phyloP scores from a whole-genome alignment of 306 rosid genomes.

The Urtica urens region DNA sequence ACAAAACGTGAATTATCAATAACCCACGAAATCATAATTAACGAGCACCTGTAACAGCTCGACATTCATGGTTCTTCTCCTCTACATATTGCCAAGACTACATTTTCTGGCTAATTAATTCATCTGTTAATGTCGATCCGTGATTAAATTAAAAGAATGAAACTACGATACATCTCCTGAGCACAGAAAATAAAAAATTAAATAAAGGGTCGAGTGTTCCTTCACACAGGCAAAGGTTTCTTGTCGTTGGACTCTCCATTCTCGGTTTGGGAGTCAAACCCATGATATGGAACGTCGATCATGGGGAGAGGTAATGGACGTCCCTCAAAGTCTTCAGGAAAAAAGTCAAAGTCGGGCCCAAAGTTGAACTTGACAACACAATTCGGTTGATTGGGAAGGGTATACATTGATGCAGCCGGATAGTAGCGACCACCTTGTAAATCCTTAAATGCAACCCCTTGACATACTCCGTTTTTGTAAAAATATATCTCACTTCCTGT shows the following conservation, averaged over 20 bases:
- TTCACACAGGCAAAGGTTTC: constrained; percentile 24
- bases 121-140: constrained; percentile 15
- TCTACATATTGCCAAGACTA: constrained; percentile 21
- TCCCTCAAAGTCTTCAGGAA: constrained; percentile 53
- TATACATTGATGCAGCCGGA: constrained; percentile 94
- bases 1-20: background rate
- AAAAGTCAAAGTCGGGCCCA: constrained; percentile 74
- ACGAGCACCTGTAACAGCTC: too few species aligned
- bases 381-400: constrained; percentile 82
- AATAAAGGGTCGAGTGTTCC: constrained; percentile 12
- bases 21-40: too few species aligned
- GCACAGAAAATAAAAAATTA: too few species aligned
- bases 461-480: constrained; percentile 79
- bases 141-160: constrained; percentile 29
- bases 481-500: constrained; percentile 92
- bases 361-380: constrained; percentile 90
- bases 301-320: constrained; percentile 67
- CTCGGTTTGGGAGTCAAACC: constrained; percentile 56
- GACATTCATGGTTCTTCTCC: constrained; percentile 20
- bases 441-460: constrained; percentile 87
- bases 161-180: constrained; percentile 25
- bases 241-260: constrained; percentile 58
- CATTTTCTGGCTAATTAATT: constrained; percentile 22
- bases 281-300: constrained; percentile 77
- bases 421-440: constrained; percentile 83